A percentile compares a stretch with the other conserved stretches of the same genome.
Evolutionary conservation across 2,329 filamentous ascomycete species (phyloP).

Genomic region (Exophiala sp.): DNA sequence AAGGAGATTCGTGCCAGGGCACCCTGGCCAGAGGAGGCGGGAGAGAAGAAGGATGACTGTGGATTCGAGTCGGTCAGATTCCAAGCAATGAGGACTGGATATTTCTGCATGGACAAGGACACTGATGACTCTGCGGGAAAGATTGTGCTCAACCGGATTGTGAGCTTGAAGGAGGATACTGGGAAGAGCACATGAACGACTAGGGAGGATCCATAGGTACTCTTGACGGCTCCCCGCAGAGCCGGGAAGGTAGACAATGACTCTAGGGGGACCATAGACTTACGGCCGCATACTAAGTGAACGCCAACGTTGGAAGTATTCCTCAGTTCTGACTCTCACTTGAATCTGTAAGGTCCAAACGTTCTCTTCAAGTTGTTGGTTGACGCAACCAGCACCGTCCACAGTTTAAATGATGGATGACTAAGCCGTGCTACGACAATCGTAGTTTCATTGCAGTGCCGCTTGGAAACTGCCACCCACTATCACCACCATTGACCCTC

Average conservation of each 20-base stretch:
- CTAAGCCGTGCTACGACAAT: neutral
- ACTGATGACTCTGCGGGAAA: slow-evolving; percentile 61
- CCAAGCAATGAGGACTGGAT: slow-evolving; percentile 83
- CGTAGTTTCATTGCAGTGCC: neutral
- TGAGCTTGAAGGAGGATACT: slow-evolving; percentile 82
- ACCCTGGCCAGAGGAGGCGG: slow-evolving; percentile 75
- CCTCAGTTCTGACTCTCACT: too few species aligned
- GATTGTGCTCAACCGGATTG: slow-evolving; percentile 83
- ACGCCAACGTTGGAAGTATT: neutral
- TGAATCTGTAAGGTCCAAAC: too few species aligned
- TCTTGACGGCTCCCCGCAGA: too few species aligned
- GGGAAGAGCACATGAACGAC: slow-evolving; percentile 47
- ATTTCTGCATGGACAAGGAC: slow-evolving; percentile 77
- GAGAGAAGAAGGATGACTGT: slow-evolving; percentile 53
- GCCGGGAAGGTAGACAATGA: too few species aligned
- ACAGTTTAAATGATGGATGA: neutral
- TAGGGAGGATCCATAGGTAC: neutral
- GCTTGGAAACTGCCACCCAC: too few species aligned
- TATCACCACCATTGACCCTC: neutral
- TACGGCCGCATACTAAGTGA: neutral
- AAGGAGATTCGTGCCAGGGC: slow-evolving; percentile 66
- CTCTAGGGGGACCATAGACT: too few species aligned
- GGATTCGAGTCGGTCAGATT: slow-evolving; percentile 75
- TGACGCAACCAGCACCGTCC: too few species aligned
- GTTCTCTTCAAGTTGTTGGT: too few species aligned